Percentiles rank a stretch among this genome's conserved stretches.
Conservation (phyloP, 1,139 yeast genomes). For the Suzukiozyma palmioleophila region DNA sequence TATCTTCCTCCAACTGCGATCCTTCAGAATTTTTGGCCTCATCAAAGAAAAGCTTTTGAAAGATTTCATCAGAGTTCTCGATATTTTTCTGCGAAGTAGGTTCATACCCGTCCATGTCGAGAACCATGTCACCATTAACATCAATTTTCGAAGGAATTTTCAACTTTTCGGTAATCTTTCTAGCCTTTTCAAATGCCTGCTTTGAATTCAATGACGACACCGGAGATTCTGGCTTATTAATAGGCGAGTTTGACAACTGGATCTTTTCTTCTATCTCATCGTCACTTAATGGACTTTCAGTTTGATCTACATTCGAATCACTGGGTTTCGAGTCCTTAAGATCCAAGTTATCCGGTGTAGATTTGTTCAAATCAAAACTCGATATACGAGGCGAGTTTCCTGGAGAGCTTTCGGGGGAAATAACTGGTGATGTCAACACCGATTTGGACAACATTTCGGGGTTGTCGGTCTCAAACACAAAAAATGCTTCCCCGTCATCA, state of each 20-base stretch:
- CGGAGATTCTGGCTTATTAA: slow-evolving; percentile 16
- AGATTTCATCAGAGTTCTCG: slow-evolving; percentile 63
- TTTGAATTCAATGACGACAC: slow-evolving; percentile 26
- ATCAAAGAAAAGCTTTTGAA: slow-evolving; percentile 68
- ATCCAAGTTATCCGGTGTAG: slow-evolving; percentile 31
- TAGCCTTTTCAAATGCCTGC: slow-evolving; percentile 59
- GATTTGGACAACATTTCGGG: slow-evolving; percentile 62
- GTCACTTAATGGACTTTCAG: slow-evolving; percentile 21
- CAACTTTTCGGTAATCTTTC: slow-evolving; percentile 63
- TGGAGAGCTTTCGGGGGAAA: slow-evolving; percentile 75
- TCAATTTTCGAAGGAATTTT: slow-evolving; percentile 89
- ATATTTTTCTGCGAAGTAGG: slow-evolving; percentile 71
- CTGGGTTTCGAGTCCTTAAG: slow-evolving; percentile 16
- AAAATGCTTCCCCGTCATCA: slow-evolving; percentile 97
- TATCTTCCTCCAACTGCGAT: slow-evolving; percentile 11
- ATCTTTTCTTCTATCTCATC: background rate
- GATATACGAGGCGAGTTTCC: slow-evolving; percentile 35
- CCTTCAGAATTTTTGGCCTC: slow-evolving; percentile 28
- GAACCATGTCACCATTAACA: slow-evolving; percentile 82
- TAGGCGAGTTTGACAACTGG: slow-evolving; percentile 13
- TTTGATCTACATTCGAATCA: slow-evolving; percentile 21
- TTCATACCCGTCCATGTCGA: slow-evolving; percentile 96
- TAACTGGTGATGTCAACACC: slow-evolving; percentile 85
- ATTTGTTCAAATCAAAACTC: slow-evolving; percentile 11
- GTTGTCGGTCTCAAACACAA: slow-evolving; percentile 82